A percentile compares a stretch with the other conserved stretches of the same genome.
phyloP scores from a whole-genome alignment of 257 asterid species.

The Lantana camara region DNA sequence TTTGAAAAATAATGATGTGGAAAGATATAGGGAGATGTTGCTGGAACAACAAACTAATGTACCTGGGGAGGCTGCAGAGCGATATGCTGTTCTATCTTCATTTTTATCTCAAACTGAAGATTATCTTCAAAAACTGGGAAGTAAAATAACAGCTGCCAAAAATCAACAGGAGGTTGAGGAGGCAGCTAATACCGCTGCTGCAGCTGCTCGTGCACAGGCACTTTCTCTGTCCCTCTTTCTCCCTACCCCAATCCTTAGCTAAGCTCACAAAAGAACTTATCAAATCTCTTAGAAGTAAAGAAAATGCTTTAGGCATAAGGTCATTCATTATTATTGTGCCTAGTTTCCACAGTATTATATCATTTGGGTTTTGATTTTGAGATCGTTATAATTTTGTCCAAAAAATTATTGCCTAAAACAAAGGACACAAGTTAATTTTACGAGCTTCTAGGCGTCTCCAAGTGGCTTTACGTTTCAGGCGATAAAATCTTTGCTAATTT shows the following conservation, averaged over 20 bases:
- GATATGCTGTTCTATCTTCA: slow-evolving; percentile 94
- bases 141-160: slow-evolving; percentile 93
- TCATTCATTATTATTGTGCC: not conserved
- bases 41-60: slow-evolving; percentile 89
- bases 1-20: slow-evolving; percentile 95
- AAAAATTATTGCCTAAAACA: not conserved
- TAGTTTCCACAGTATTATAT: not conserved
- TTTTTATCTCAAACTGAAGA: slow-evolving; percentile 94
- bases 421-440: not conserved
- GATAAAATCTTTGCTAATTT: slow-evolving; percentile 4
- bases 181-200: slow-evolving; percentile 86
- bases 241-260: not conserved
- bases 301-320: slow-evolving; percentile 17
- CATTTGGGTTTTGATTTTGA: not conserved
- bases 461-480: not conserved
- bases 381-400: slow-evolving; percentile 2
- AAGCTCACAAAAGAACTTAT: slow-evolving; percentile 1
- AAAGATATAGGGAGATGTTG: slow-evolving; percentile 97
- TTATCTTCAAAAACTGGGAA: slow-evolving; percentile 85
- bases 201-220: slow-evolving; percentile 93
- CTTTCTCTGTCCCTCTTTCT: slow-evolving; percentile 35
- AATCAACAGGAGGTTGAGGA: slow-evolving; percentile 98
- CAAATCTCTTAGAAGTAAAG: slow-evolving; percentile 3
- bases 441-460: slow-evolving; percentile 2
- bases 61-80: slow-evolving; percentile 94